Percentiles rank a stretch among this genome's conserved stretches.
These are phyloP conservation scores for Pseudognaphalium luteoalbum DNA, from an alignment of 129 eudicot genomes.

Conservation along the genomic window DNA sequence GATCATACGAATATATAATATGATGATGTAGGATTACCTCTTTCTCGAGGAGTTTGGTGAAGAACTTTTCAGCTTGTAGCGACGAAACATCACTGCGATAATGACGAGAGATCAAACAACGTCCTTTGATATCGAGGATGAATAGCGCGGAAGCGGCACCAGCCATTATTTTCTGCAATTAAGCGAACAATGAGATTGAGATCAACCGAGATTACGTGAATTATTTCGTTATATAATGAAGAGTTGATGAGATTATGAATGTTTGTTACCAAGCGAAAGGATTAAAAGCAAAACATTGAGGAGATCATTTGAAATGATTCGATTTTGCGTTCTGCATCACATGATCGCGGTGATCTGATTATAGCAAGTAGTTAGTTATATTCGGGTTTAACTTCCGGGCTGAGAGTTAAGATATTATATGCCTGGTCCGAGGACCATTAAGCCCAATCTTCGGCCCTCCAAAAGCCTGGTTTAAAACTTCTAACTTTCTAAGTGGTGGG, in stretches of 20 bases:
- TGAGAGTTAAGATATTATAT: not conserved
- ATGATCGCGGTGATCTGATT: not conserved
- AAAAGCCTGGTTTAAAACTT: not conserved
- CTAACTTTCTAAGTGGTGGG: too few relatives aligned
- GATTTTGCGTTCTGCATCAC: not conserved
- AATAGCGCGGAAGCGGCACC: slow-evolving; percentile 9
- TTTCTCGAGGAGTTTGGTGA: slow-evolving; percentile 9
- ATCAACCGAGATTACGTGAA: not conserved
- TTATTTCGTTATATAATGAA: not conserved
- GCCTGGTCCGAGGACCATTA: too few relatives aligned
- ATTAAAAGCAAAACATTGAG: not conserved
- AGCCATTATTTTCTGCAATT: not conserved
- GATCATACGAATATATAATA: not conserved
- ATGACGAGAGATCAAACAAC: not conserved
- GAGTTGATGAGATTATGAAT: too few relatives aligned
- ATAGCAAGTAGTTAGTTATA: not conserved
- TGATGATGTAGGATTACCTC: not conserved
- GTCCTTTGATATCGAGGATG: slow-evolving; percentile 7
- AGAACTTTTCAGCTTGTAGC: not conserved
- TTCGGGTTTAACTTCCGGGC: not conserved
- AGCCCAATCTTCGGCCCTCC: not conserved
- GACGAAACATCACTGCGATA: not conserved
- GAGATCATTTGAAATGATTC: not conserved
- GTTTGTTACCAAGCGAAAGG: not conserved
- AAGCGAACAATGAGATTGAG: not conserved